Evolutionary conservation across 768 basidiomycete genomes (phyloP).

Genomic region (Auricularia heimuer): DNA sequence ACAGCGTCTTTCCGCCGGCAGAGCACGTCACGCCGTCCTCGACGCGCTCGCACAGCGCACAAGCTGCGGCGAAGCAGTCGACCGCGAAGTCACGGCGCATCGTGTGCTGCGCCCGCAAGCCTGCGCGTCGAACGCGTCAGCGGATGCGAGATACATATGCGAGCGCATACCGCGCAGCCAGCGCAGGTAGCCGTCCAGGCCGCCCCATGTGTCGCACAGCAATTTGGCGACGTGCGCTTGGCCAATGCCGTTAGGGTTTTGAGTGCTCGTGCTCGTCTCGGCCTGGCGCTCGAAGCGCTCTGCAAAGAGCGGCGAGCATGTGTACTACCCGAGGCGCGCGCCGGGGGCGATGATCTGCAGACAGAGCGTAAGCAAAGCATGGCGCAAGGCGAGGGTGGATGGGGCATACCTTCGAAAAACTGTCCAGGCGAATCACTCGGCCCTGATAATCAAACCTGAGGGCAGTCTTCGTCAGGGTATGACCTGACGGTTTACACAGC

Average conservation of each 20-base stretch:
- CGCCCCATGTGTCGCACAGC: conserved; percentile 51
- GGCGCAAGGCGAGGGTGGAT: too few relatives aligned
- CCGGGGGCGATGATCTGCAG: too few relatives aligned
- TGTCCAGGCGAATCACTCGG: too few relatives aligned
- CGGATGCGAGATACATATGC: too few relatives aligned
- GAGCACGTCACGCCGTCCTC: conserved; percentile 13
- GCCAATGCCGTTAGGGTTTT: conserved; percentile 62
- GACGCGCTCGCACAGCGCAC: conserved; percentile 27
- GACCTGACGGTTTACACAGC: too few relatives aligned
- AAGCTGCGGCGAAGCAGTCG: conserved; percentile 53
- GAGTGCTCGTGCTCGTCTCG: too few relatives aligned
- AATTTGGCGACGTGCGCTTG: conserved; percentile 55
- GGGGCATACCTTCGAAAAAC: conserved; percentile 29
- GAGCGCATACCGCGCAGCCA: conserved; percentile 50
- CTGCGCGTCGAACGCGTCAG: conserved; percentile 12
- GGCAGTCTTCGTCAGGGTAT: too few relatives aligned
- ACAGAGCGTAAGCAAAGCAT: too few relatives aligned
- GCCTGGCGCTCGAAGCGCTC: too few relatives aligned
- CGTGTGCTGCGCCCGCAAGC: conserved; percentile 45
- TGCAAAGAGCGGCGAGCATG: too few relatives aligned
- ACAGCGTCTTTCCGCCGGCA: conserved; percentile 26
- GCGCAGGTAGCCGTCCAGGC: conserved; percentile 53
- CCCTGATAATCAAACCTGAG: too few relatives aligned
- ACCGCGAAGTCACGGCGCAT: conserved; percentile 52
- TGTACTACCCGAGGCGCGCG: too few relatives aligned